These are phyloP conservation scores for Lotmaria passim DNA, from an alignment of 208 protist species.

Conservation along the genomic window DNA sequence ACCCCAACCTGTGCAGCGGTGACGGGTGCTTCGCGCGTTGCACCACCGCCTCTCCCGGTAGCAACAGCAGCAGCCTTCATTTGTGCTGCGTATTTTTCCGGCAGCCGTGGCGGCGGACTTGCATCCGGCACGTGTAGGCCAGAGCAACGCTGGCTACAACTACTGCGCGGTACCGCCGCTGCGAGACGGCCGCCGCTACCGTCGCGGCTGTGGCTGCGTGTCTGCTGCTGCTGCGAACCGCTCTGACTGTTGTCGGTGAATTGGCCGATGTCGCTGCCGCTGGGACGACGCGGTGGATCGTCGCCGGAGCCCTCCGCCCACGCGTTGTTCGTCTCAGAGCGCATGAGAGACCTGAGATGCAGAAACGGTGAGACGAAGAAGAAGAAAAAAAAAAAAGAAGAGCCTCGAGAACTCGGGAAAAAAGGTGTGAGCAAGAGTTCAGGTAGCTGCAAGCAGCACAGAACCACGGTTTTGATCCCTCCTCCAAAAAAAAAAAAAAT, in stretches of 20 bases:
- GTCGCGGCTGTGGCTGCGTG: slow-evolving; percentile 12
- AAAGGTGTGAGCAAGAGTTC: no score
- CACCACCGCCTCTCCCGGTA: background rate
- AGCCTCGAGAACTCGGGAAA: no score
- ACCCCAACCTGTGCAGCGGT: no score
- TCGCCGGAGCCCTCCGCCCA: slow-evolving; percentile 1
- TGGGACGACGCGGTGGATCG: background rate
- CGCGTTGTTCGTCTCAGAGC: slow-evolving; percentile 7
- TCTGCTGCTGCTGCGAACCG: background rate
- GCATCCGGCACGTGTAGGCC: background rate
- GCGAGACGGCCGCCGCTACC: background rate
- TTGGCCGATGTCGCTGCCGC: background rate
- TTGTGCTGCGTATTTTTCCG: background rate
- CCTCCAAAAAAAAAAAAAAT: no score
- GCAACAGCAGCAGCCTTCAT: background rate
- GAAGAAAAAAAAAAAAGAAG: background rate
- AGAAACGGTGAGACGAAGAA: no score
- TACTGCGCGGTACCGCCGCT: background rate
- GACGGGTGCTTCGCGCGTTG: no score
- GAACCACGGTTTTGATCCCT: no score
- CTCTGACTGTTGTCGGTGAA: slow-evolving; percentile 25
- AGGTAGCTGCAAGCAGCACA: no score
- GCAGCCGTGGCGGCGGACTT: slow-evolving; percentile 22
- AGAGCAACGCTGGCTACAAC: background rate
- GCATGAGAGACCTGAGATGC: slow-evolving; percentile 12